Evolutionary conservation across 2,329 filamentous ascomycete species (phyloP), one percentile per base, ranked within the genome.

Genomic region (Amauroascus verrucosus): DNA sequence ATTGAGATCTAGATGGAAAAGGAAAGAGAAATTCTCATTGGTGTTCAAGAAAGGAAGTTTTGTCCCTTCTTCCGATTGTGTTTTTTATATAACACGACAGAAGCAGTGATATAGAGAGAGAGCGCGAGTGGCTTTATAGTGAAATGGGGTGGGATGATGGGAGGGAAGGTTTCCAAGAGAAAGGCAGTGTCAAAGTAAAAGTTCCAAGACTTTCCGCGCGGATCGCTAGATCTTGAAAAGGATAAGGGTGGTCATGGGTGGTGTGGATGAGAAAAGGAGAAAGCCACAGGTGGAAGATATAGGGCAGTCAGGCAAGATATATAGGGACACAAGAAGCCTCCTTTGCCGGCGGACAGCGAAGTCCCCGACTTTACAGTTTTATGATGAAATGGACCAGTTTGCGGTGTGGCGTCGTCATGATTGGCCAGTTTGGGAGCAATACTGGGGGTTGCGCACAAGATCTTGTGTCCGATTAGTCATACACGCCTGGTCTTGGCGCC

Each of bases 341-440:
- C 37, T 24, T 6, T 33, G 28, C 43, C 35, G 40, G 26, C 46
- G 30, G 45, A 20, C 46, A 30, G 40, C 45, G 22, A 13, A 11
- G n/a, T 28, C 24, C 37, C 49, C 48, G 22, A 44, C 48, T 18
- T 40, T 18, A 14, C 33, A 20, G 13, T 32, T 41, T 14, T 22
- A 35, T 48, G 40, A 56, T 53, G 54, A 49, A 52, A 54, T 48
- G 46, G 41, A n/a, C 51, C 50, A 44, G 54, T 18, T 30, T 37
- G 50, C 40, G 32, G 50, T 46, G 50, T 46, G 41, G 48, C 53
- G 38, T 24, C 9, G 26, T 14, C 54, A 41, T 65, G 62, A 67
- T 68, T 68, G 66, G 66, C 60, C 63, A 68, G 28, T 65, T 67
- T 64, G 61, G 60, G 50, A 63, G 59, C 66, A 67, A 59, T 38